Base-by-base conservation (phyloP, 2,329 filamentous ascomycete genomes). In the Alternaria atra region DNA sequence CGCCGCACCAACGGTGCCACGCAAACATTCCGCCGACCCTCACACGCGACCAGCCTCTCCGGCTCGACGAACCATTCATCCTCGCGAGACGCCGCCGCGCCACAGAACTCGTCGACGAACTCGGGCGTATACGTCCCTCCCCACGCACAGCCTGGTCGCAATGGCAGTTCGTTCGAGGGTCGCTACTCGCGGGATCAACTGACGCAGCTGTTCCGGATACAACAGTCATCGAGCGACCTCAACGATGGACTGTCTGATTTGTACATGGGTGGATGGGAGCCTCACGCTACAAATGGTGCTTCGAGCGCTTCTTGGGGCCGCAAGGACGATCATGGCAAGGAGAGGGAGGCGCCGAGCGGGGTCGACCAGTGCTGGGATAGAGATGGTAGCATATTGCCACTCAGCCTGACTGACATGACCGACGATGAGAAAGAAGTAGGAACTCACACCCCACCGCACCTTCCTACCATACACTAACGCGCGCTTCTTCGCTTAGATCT, bases 351-450 rank as follows among this genome's bases (percentile, higher is more conserved):
- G 64, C 89, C 89, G 60, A 88, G 91, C 73, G 93, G 94, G 44
- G 92, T 94, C n/a, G 93, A 95, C 64, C 87, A 94, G 42, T 98
- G 94, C 78, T 99, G 94, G 95, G 92, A 97, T 74, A 81, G 86
- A 60, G 85, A 86, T 61, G 93, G 91, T 25, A 85, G 86, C 54
- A 84, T 88, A 44, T 85, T 87, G 65, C 93, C 94, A 6, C 83
- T 97, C 66, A 89, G 88, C 30, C 78, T 97, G 66, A 84, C 87
- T 63, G 89, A 91, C 43, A 88, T 97, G 87, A 86, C 84, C 32
- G 87, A 89, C 47, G 86, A 89, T 54, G 88, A 90, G 79, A 86
- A 83, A 80, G 87, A 90, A 81, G 88, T 89, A 75, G 56, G 72
- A 65, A 85, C 63, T 20, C 20, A 32, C 20, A 13, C 9, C 42